Conservation (phyloP, 352 stramenopile genomes). For the Blastocystis sp. region DNA sequence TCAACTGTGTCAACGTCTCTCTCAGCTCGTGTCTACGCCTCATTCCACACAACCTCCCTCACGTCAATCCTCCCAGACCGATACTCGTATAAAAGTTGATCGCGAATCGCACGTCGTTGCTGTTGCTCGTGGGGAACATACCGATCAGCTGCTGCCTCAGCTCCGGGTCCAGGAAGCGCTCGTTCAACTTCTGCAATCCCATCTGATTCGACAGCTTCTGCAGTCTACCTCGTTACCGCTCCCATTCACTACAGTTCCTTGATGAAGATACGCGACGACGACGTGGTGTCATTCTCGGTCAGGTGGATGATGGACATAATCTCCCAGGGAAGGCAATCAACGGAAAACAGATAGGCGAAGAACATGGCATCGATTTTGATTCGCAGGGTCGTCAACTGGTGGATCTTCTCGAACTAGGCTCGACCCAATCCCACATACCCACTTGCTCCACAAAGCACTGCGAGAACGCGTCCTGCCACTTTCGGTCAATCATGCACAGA, state of each 20-base stretch:
- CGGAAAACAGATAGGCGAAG: slow-evolving; percentile 91
- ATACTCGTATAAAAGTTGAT: slow-evolving; percentile 99
- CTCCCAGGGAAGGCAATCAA: slow-evolving; percentile 91
- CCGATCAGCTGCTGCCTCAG: slow-evolving; percentile 80
- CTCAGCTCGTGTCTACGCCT: slow-evolving; percentile 25
- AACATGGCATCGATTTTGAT: slow-evolving; percentile 68
- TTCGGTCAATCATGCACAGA: slow-evolving; percentile 65
- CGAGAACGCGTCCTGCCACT: slow-evolving; percentile 64
- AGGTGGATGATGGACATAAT: slow-evolving; percentile 87
- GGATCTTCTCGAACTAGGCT: slow-evolving; percentile 24
- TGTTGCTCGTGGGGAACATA: slow-evolving; percentile 88
- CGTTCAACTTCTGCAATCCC: slow-evolving; percentile 83
- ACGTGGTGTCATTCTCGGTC: slow-evolving; percentile 97
- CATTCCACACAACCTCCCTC: neutral
- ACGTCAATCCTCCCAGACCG: slow-evolving; percentile 86
- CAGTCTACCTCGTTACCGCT: neutral
- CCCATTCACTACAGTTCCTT: slow-evolving; percentile 82
- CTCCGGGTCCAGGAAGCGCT: slow-evolving; percentile 78
- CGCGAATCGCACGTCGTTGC: slow-evolving; percentile 87
- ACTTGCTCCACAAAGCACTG: slow-evolving; percentile 69
- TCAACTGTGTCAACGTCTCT: neutral
- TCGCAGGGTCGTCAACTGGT: slow-evolving; percentile 86
- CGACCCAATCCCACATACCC: neutral
- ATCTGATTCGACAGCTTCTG: slow-evolving; percentile 92
- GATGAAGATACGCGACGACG: slow-evolving; percentile 94